phyloP scores from a whole-genome alignment of 768 basidiomycete genomes.

The Leucocoprinus sp. region DNA sequence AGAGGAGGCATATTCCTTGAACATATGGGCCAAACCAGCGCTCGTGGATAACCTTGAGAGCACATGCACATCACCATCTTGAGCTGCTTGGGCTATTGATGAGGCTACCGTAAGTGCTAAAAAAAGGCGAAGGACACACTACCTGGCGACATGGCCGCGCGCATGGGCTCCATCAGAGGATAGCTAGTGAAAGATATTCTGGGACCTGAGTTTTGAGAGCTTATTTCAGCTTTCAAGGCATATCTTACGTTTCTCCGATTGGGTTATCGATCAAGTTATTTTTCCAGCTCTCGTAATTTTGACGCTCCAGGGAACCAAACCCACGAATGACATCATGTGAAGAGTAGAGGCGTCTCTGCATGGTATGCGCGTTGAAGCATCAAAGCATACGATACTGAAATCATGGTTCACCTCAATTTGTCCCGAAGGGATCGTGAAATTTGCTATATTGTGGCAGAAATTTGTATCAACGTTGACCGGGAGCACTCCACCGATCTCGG shows the following conservation, averaged over 20 bases:
- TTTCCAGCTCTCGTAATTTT: constrained; percentile 32
- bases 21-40: constrained; percentile 28
- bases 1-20: constrained; percentile 45
- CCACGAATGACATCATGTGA: constrained; percentile 49
- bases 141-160: constrained; percentile 31
- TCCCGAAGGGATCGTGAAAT: constrained; percentile 33
- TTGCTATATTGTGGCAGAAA: constrained; percentile 23
- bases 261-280: constrained; percentile 11
- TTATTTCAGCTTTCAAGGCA: not conserved
- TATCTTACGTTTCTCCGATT: constrained; percentile 3
- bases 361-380: not conserved
- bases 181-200: constrained; percentile 46
- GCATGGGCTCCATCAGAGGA: constrained; percentile 56
- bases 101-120: not conserved
- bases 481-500: constrained; percentile 47
- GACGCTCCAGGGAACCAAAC: constrained; percentile 30
- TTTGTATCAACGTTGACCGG: constrained; percentile 28
- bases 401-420: constrained; percentile 2
- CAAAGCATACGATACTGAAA: not conserved
- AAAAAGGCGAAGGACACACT: not conserved
- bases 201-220: constrained; percentile 7
- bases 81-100: not conserved
- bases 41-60: constrained; percentile 43
- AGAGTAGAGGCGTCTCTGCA: not conserved
- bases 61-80: constrained; percentile 12